Evolutionary conservation across 768 basidiomycete species (phyloP), one percentile per base, ranked within the genome.

Genomic region (Macrolepiota dolichaula): DNA sequence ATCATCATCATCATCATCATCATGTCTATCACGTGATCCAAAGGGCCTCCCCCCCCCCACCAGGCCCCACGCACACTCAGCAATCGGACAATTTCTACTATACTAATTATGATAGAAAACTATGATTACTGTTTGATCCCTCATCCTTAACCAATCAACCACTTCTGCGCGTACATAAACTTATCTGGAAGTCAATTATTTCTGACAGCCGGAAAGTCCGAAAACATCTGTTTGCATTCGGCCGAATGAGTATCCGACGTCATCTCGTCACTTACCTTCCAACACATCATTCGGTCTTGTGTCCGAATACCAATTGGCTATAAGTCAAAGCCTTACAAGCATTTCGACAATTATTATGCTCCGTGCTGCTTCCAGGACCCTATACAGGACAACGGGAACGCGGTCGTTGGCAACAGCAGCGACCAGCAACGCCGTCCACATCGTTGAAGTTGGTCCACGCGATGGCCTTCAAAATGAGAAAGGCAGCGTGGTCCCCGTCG

Each of bases 401-500:
- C 25, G 44, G 5, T 46, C 59, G 19, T 42, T 63, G 24, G 64
- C 66, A 32, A 64, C 66, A 3, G 51, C 73, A 3, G 57, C 64
- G 6, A 37, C 67, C 11, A 68, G 66, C 55, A 78, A 79, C 62
- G 27, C 75, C 1, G 81, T 88, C 51, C 84, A 79, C 55, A 89
- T 97, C 49, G 89, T 98, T 47, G 95, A 96, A 73, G 93, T 96
- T 3, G 91, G 92, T 1, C 92, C 94, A 1, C 79, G 95, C 29
- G 95, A 98, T 73, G 95, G 95, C 1, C 79, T 98, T 11, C 94
- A 96, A 76, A 96, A 96, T 68, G 91, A 97, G 68, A 86, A 87
- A 64, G 79, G 81, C 51, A 27, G 56, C 0, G 76, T 86, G 4
- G 85, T 96, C 6, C 81, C 89, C 27, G 85, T 87, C 1, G 82